These are phyloP conservation scores for Blakeslea trispora DNA, from an alignment of 371 early-diverging fungal species.

Conservation along the genomic window DNA sequence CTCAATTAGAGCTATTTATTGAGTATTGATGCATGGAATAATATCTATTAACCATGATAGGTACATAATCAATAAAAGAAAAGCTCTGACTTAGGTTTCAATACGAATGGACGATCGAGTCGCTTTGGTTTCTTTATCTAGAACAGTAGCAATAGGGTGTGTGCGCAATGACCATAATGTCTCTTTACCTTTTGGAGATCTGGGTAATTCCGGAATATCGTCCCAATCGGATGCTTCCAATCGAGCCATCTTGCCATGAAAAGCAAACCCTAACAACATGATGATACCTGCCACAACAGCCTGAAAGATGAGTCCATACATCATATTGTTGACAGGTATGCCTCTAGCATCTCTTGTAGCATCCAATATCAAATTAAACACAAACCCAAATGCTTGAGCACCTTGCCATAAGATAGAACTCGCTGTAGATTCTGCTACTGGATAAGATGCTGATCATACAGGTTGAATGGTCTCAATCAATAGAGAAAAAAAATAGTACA, in stretches of 20 bases:
- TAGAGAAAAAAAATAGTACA: not conserved
- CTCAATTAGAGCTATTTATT: no score
- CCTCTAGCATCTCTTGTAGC: conserved; percentile 28
- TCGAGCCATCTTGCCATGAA: conserved; percentile 25
- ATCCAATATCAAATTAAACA: conserved; percentile 49
- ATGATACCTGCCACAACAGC: conserved; percentile 28
- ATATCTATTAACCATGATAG: no score
- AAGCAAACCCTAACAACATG: conserved; percentile 18
- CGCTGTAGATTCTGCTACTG: conserved; percentile 53
- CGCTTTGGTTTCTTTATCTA: no score
- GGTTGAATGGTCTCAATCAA: no score
- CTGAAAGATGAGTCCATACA: conserved; percentile 33
- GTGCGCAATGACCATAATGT: no score
- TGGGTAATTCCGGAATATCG: no score
- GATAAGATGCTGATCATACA: conserved; percentile 42
- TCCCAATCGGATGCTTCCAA: conserved; percentile 16
- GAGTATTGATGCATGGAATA: no score
- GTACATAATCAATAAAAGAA: no score
- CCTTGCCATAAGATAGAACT: conserved; percentile 55
- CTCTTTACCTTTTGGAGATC: no score
- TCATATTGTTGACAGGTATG: conserved; percentile 32
- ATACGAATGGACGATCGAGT: no score
- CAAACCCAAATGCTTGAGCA: conserved; percentile 51
- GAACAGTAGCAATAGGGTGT: no score
- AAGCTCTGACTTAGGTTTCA: no score